These are phyloP conservation scores for Linaria vulgaris DNA, from an alignment of 257 asterid genomes.

Conservation along the genomic window DNA sequence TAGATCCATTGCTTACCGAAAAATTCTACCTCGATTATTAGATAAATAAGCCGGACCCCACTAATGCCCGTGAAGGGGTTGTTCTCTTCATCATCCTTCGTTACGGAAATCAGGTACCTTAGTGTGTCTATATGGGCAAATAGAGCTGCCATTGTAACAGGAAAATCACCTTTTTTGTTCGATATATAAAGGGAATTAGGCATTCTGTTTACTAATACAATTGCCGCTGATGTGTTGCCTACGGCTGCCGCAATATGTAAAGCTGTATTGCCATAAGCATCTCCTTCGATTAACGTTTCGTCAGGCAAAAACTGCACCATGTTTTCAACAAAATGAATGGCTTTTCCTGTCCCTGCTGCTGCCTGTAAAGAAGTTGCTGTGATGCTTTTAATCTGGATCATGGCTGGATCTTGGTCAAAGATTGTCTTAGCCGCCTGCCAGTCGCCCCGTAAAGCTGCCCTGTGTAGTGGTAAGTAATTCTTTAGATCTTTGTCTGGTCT, in stretches of 20 bases:
- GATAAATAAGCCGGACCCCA: slow-evolving; percentile 7
- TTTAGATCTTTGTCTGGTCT: neutral
- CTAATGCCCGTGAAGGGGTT: neutral
- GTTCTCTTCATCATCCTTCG: neutral
- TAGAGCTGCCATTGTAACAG: slow-evolving; percentile 11
- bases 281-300: neutral
- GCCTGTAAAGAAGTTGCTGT: slow-evolving; percentile 13
- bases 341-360: slow-evolving; percentile 20
- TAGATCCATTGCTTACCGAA: slow-evolving; percentile 13
- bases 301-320: neutral
- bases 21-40: slow-evolving; percentile 2
- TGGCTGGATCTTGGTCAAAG: neutral
- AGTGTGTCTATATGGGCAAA: neutral
- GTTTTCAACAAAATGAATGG: neutral
- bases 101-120: neutral
- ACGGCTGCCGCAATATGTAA: slow-evolving; percentile 6
- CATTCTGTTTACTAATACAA: neutral
- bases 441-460: slow-evolving; percentile 18
- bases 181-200: neutral
- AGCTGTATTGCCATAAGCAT: slow-evolving; percentile 7
- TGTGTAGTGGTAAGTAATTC: slow-evolving; percentile 10
- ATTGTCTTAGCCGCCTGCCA: neutral
- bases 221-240: neutral
- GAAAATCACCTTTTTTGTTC: neutral
- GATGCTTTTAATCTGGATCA: neutral